phyloP scores from a whole-genome alignment of 805 yeast species.

The Metschnikowia bowlesiae region DNA sequence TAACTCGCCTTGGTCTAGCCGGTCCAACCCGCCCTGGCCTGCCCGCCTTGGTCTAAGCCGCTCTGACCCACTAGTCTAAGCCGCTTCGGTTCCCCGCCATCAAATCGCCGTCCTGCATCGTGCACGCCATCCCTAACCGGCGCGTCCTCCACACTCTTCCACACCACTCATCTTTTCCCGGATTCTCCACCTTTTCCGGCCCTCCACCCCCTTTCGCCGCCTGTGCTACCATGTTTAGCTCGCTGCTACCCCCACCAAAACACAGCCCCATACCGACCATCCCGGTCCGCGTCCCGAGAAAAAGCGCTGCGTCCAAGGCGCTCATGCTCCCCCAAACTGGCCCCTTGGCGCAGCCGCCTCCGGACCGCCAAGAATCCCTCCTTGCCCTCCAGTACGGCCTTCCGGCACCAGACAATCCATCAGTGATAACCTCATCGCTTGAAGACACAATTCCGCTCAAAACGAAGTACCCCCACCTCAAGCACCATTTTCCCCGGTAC shows the following conservation, averaged over 20 bases:
- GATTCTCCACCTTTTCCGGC: too few relatives aligned
- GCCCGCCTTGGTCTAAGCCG: too few relatives aligned
- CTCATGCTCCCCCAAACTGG: conserved; percentile 16
- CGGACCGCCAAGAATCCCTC: conserved; percentile 34
- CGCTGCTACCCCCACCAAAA: conserved; percentile 32
- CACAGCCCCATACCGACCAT: conserved; percentile 19
- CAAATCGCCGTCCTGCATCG: too few relatives aligned
- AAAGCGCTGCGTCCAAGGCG: conserved; percentile 3
- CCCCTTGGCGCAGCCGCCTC: conserved; percentile 42
- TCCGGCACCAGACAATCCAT: conserved; percentile 13
- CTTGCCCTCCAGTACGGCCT: conserved; percentile 45
- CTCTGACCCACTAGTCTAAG: too few relatives aligned
- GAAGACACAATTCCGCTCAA: conserved; percentile 61
- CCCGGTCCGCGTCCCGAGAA: conserved; percentile 8
- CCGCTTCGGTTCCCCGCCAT: too few relatives aligned
- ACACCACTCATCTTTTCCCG: not conserved
- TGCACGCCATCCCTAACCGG: not conserved
- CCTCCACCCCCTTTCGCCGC: too few relatives aligned
- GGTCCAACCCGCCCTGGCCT: too few relatives aligned
- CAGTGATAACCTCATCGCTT: conserved; percentile 1
- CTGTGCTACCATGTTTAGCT: conserved; percentile 27
- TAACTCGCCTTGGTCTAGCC: too few relatives aligned
- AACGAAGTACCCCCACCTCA: conserved; percentile 31
- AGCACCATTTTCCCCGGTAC: conserved; percentile 36
- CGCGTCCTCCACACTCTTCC: not conserved